These are phyloP conservation scores for Stachybotrys chartarum DNA, from an alignment of 2,329 filamentous ascomycete species.

Conservation along the genomic window DNA sequence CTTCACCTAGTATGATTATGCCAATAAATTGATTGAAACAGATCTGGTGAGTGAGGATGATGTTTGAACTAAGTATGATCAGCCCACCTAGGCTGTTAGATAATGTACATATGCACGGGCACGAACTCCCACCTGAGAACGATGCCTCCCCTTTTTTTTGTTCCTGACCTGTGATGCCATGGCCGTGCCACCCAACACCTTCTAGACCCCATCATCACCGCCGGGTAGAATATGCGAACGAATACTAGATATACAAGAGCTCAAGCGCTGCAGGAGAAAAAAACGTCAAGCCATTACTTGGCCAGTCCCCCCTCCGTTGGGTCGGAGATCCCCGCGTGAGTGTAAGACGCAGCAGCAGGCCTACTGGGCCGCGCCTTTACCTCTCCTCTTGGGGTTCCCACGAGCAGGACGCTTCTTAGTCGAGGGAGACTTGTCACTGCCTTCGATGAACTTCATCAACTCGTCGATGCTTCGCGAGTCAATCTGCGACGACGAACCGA, in stretches of 20 bases:
- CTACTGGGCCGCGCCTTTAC: conserved; percentile 16
- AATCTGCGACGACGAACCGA: conserved; percentile 30
- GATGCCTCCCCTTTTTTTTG: not conserved
- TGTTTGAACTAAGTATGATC: not conserved
- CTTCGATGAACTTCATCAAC: conserved; percentile 90
- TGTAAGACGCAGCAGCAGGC: not conserved
- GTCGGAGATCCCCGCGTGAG: not conserved
- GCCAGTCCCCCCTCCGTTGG: too few species aligned
- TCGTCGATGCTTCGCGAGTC: conserved; percentile 88
- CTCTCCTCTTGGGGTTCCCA: conserved; percentile 49
- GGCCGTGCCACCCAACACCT: not conserved
- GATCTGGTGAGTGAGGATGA: not conserved
- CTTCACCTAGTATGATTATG: too few species aligned
- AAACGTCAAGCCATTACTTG: not conserved
- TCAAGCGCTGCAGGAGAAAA: not conserved
- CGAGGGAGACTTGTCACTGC: conserved; percentile 46
- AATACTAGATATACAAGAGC: not conserved
- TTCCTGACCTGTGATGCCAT: not conserved
- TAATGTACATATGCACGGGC: not conserved
- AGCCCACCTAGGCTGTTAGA: not conserved
- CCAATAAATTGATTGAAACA: not conserved
- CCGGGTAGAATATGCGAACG: not conserved
- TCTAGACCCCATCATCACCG: not conserved
- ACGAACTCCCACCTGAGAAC: not conserved
- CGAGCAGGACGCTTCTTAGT: conserved; percentile 50